Evolutionary conservation across 179 eudicot species (phyloP), one percentile per base, ranked within the genome.

Genomic region (Amaranthus tricolor): DNA sequence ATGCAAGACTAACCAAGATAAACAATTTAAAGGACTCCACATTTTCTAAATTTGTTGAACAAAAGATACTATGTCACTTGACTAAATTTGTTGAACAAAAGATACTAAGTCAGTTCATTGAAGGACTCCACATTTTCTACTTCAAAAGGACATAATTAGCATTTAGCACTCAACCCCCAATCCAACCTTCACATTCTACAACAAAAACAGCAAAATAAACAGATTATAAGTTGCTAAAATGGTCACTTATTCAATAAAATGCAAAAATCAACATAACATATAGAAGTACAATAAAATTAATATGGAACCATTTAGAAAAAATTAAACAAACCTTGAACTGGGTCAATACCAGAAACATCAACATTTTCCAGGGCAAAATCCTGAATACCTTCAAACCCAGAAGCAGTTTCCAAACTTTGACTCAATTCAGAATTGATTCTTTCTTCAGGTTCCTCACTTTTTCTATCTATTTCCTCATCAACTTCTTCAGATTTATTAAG

Each of bases 301-400:
- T 17, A 4, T 2, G 6, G 54, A 7, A 64, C 17, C 43, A 6
- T 12, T 1, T 57, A 14, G 17, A 50, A 51, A 19, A 71, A 70
- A 59, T 59, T 12, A 74, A 70, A 55, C 86, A 60, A 79, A 93
- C 97, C 97, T 89, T 86, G 82, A 77, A 88, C 87, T 20, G 98
- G 96, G 71, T 93, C 91, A 56, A 89, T 58, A 70, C 43, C 57
- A 59, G 93, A 83, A 81, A 84, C 74, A 84, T 90, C 89, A 75
- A 82, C 65, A 48, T 58, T 74, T 40, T 79, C 88, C 68, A 81
- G 53, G 79, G 77, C 90, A 40, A 84, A 82, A 47, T 83, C 86
- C 51, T 31, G 86, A 79, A 78, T 64, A 9, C 65, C 85, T 21
- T 64, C 50, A 74, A 78, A 51, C 61, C 66, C 88, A 75, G 44